These are phyloP conservation scores for Eudorina sp. DNA, from an alignment of 139 green algal species.

Conservation along the genomic window DNA sequence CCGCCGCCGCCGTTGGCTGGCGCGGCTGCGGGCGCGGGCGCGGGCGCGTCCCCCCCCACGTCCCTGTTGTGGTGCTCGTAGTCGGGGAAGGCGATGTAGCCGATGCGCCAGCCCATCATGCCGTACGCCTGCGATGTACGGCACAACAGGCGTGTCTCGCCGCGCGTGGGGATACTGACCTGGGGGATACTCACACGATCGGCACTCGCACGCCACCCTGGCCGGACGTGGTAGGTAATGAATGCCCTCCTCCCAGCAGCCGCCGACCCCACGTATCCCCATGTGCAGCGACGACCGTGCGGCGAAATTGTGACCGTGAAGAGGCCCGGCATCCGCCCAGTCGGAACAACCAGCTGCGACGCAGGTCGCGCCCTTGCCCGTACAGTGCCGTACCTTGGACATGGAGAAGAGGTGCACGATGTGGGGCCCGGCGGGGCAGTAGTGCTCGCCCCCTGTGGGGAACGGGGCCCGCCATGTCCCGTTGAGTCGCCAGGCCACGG, in stretches of 20 bases:
- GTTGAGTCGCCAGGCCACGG: too few species aligned
- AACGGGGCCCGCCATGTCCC: neutral
- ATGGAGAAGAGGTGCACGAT: slow-evolving; percentile 62
- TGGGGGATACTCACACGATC: too few species aligned
- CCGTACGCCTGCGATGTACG: slow-evolving; percentile 79
- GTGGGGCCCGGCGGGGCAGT: slow-evolving; percentile 48
- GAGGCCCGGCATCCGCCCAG: too few species aligned
- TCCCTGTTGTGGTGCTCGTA: slow-evolving; percentile 22
- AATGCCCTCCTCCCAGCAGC: too few species aligned
- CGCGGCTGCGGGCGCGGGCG: neutral
- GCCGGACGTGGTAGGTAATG: too few species aligned
- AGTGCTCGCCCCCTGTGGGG: slow-evolving; percentile 3
- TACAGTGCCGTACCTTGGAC: slow-evolving; percentile 26
- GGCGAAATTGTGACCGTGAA: too few species aligned
- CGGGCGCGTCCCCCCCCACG: neutral
- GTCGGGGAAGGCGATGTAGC: slow-evolving; percentile 85
- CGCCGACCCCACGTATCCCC: too few species aligned
- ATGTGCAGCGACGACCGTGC: too few species aligned
- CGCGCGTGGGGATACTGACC: neutral
- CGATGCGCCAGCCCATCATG: slow-evolving; percentile 93
- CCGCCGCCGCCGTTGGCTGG: slow-evolving; percentile 1
- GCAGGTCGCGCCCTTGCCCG: too few species aligned
- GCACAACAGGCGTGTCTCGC: neutral
- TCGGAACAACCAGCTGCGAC: too few species aligned
- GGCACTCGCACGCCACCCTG: too few species aligned